Base-by-base conservation (phyloP, 805 yeast genomes). In the Schwanniomyces vanrijiae region DNA sequence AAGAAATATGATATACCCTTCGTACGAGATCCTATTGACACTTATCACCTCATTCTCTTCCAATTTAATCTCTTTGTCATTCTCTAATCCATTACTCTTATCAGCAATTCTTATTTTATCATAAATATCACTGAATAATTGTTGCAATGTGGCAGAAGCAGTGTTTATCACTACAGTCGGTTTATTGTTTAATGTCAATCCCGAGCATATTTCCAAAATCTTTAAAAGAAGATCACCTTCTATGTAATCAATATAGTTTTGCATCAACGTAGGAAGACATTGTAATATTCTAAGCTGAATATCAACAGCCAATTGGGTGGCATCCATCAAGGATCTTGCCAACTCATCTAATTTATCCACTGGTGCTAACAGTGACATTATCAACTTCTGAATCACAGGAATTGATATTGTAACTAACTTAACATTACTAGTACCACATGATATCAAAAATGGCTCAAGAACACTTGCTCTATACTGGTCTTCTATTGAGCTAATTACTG, bases 71-170 rank as follows among this genome's bases (percentile, higher is more conserved):
- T 40, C 47, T 22, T 44, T 25, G 8, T 38, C 11, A n/a, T 40
- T 37, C 5, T 35, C 45, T 2, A 33, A 37, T 24, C 44, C 37
- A 20, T 43, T 28, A 21, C 46, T 25, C 29, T 40, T 40, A 11
- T 43, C 42, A 3, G 28, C 14, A 10, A 28, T 38, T 11, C 71
- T 78, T 40, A 82, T 76, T 59, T 81, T 76, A 46, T 92, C 98
- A 63, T 86, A 92, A 0, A 90, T 78, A 25, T 86, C 81, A 31
- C 86, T 81, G 39, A 90, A 77, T 37, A 94, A 68, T 62, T 94
- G 98, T 52, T 90, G 95, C 40, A 90, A 76, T 3, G 98, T 90
- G 2, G 98, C 99, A 42, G 89, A 83, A 0, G 98, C 97, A 0
- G 98, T 88, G 57, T 90, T 91, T 11, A 82, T 76, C 4, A 94